Evolutionary conservation across 257 asterid species (phyloP).

Genomic region (Scutellaria minor): DNA sequence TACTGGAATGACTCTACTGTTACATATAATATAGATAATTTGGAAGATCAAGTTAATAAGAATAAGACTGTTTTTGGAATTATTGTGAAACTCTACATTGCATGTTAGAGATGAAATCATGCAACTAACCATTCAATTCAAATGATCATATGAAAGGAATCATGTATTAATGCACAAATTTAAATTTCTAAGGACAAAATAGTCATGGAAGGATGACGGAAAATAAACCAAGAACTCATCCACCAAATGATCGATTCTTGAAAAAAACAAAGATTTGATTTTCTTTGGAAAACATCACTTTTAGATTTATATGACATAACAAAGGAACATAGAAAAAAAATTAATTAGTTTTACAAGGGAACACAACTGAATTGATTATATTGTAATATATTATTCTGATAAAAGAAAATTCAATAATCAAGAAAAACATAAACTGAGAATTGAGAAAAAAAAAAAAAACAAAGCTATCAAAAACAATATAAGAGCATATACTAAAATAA

Average conservation of each 20-base stretch:
- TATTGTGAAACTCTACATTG: neutral
- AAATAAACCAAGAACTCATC: neutral
- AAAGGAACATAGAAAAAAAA: neutral
- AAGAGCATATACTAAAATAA: neutral
- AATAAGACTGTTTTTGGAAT: neutral
- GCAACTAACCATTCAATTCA: neutral
- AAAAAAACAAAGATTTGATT: neutral
- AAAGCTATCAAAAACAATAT: neutral
- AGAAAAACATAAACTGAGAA: neutral
- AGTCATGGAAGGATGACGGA: neutral
- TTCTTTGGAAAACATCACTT: neutral
- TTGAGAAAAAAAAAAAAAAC: conserved; percentile 9
- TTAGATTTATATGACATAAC: neutral
- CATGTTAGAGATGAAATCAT: neutral
- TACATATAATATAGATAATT: no score
- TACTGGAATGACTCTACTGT: neutral
- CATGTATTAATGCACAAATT: neutral
- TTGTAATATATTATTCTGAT: neutral
- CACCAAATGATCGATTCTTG: neutral
- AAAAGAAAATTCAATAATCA: neutral
- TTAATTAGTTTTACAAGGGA: neutral
- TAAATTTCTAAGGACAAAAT: neutral
- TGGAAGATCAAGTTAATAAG: no score
- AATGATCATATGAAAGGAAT: neutral
- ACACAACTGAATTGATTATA: neutral